These are phyloP conservation scores for Cyclanthera cordifolia DNA, from an alignment of 306 rosid genomes.

Conservation along the genomic window DNA sequence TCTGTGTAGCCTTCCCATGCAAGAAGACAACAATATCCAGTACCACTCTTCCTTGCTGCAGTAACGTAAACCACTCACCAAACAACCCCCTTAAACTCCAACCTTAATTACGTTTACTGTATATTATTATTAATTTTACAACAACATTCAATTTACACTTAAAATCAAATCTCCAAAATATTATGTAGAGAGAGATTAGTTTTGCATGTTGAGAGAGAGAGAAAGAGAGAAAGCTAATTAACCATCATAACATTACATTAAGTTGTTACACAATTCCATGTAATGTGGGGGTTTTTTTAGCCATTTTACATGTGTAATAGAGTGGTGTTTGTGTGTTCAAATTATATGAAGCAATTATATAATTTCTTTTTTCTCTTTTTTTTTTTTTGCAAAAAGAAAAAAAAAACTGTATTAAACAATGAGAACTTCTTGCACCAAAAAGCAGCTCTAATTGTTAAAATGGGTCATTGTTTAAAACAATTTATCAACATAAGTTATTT, in stretches of 20 bases:
- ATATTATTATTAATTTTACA: not conserved
- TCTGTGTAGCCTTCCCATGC: conserved; percentile 49
- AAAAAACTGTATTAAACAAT: too few relatives aligned
- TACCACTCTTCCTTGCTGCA: not conserved
- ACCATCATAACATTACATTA: not conserved
- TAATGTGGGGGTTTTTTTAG: not conserved
- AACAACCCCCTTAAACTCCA: not conserved
- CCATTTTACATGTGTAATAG: conserved; percentile 9
- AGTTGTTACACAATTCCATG: not conserved
- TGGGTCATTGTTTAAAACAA: too few relatives aligned
- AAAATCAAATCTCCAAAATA: not conserved
- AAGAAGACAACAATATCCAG: conserved; percentile 17
- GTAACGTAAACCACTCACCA: not conserved
- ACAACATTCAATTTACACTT: conserved; percentile 8
- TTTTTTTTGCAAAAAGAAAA: too few relatives aligned
- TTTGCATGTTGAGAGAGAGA: not conserved
- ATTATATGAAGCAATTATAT: not conserved
- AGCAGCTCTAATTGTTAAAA: too few relatives aligned
- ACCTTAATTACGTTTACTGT: conserved; percentile 11
- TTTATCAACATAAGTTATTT: too few relatives aligned
- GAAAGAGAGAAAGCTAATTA: not conserved
- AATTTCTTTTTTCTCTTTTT: too few relatives aligned
- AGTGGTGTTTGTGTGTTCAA: not conserved
- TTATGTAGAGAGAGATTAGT: not conserved
- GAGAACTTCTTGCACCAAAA: too few relatives aligned